Base-by-base conservation (phyloP, 805 yeast genomes). In the Komagataella pseudopastoris region DNA sequence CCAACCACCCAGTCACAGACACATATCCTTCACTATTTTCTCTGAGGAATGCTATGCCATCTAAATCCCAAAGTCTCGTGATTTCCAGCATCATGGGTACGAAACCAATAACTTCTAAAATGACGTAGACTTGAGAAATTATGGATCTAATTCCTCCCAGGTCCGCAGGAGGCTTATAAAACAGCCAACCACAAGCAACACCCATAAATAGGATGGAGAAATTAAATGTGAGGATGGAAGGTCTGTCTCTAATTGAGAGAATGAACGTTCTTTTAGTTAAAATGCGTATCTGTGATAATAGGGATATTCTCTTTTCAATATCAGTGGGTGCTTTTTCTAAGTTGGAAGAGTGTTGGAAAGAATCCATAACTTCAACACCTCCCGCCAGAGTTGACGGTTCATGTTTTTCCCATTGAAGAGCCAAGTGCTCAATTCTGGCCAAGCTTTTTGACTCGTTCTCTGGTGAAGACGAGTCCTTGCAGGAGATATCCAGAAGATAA, bases 21-120 rank as follows among this genome's bases (percentile, higher is more conserved):
- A 81, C 81, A 48, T 78, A 74, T 12, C 80, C 77, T 54, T 85
- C 90, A 36, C 75, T 71, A 52, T 79, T 69, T 62, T 85, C 93
- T 49, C 86, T 63, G 56, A 76, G 75, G 56, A 71, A 69, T 20
- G 74, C 66, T 49, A 68, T 64, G 51, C 78, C 70, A 59, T 77
- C 82, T 16, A 67, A 64, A n/a, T 66, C 68, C 56, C 78, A 75
- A 4, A 78, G 60, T 45, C 83, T 63, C 54, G 75, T 76, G 3
- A 75, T 70, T 56, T 78, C 83, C 54, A 74, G 77, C 53, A 77
- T 59, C 53, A 75, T 58, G 36, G 77, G 70, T 20, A 77, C 56
- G 55, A 76, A 78, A 6, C 79, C 74, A 56, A 76, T 73, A n/a
- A 73, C 60, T 43, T 77, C 77, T 50, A 67, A 64, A 17, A 75